A percentile compares a stretch with the other conserved stretches of the same genome.
Conservation (phyloP, 2,329 filamentous ascomycete genomes). For the Pyricularia pennisetigena region DNA sequence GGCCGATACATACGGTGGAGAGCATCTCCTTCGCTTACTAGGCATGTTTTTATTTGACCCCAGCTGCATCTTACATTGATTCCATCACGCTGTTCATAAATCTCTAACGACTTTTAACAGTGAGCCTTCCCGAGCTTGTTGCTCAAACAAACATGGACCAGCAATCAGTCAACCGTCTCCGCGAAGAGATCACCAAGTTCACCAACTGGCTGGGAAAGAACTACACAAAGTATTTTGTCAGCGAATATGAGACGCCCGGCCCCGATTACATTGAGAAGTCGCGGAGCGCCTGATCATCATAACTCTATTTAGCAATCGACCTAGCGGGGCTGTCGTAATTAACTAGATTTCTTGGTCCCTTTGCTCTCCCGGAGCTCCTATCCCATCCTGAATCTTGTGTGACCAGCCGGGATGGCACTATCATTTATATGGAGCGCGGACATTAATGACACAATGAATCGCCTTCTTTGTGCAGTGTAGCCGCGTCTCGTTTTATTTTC, state of each 20-base stretch:
- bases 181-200: conserved; percentile 82
- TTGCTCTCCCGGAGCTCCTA: conserved; percentile 10
- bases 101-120: conserved; percentile 31
- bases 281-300: conserved; percentile 25
- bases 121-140: conserved; percentile 83
- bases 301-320: background rate
- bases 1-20: conserved; percentile 80
- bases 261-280: conserved; percentile 65
- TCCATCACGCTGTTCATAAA: too few relatives aligned
- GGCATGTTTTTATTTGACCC: conserved; percentile 47
- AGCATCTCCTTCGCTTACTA: conserved; percentile 82
- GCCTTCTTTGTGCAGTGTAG: background rate
- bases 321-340: background rate
- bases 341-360: conserved; percentile 3
- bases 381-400: background rate
- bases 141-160: conserved; percentile 98
- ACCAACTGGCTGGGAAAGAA: conserved; percentile 76
- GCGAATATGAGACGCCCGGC: conserved; percentile 63
- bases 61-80: background rate
- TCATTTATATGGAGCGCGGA: background rate
- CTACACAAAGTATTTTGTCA: conserved; percentile 66
- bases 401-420: background rate
- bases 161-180: conserved; percentile 77
- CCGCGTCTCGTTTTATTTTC: background rate
- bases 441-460: background rate